Conservation (phyloP, 1,284 basidiomycete species). For the Ceratobasidium sp. region DNA sequence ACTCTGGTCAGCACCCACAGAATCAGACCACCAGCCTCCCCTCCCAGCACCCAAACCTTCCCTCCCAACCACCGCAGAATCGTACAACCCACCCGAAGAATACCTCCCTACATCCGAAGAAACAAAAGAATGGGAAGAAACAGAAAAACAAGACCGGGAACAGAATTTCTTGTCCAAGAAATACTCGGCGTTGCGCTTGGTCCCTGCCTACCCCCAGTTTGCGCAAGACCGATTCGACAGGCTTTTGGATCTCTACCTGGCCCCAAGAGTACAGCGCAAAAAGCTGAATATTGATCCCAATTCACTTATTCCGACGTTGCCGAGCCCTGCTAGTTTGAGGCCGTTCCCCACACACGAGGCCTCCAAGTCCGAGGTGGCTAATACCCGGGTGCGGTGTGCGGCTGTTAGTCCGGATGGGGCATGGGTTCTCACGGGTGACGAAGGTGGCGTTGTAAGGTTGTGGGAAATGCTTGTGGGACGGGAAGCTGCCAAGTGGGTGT, state of each 20-base stretch:
- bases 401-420: constrained; percentile 85
- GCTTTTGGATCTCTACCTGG: constrained; percentile 95
- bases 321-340: constrained; percentile 86
- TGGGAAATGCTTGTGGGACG: constrained; percentile 96
- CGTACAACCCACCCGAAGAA: constrained; percentile 98
- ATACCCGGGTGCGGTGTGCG: constrained; percentile 72
- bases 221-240: constrained; percentile 94
- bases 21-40: constrained; percentile 67
- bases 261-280: constrained; percentile 85
- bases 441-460: constrained; percentile 82
- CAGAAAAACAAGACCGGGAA: constrained; percentile 90
- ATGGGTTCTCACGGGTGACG: constrained; percentile 93
- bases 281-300: constrained; percentile 91
- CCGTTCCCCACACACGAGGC: constrained; percentile 92
- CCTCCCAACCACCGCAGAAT: constrained; percentile 90
- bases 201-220: constrained; percentile 90
- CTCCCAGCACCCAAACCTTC: constrained; percentile 91
- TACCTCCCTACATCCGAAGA: constrained; percentile 92
- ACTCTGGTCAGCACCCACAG: constrained; percentile 81
- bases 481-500: constrained; percentile 87
- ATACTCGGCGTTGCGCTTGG: constrained; percentile 81
- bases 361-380: constrained; percentile 73
- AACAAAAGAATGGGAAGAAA: constrained; percentile 80
- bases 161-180: constrained; percentile 89
- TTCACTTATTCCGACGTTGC: constrained; percentile 92